Evolutionary conservation across 2,329 filamentous ascomycete species (phyloP), one percentile per base, ranked within the genome.

Genomic region (Xylariaceae sp.): DNA sequence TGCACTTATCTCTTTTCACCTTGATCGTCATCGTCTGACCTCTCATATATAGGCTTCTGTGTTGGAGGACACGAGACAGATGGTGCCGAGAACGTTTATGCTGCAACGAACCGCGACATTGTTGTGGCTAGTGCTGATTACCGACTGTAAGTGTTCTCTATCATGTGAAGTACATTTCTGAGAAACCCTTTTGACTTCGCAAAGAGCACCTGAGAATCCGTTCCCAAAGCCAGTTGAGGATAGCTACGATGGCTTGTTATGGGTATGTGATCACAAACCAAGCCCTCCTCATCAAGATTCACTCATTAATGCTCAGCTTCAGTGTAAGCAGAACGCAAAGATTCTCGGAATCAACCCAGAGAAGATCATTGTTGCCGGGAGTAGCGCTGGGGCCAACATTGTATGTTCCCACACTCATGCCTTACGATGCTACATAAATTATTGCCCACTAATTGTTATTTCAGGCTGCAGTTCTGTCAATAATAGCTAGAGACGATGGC

Each of bases 221-320:
- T 83, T 80, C 48, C 81, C 81, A 0, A 77, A 75, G 47, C 77
- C 78, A 1, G 55, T 82, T 4, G 76, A 82, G 51, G 81, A 83
- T 65, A 78, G 78, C 46, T 80, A 79, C 50, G 80, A 83, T 59
- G 79, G 78, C 3, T 76, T 76, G 16, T 63, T 71, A 68, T 77
- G 74, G 74, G 74, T 75, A 65, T 8, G 58, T 11, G 23, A 3
- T 21, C 4, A 33, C 19, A 24, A 26, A 29, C 1, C 6, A 31
- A 34, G 3, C 39, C 9, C 19, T 4, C 12, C 33, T 40, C 5
- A 3, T 11, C 12, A 12, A 6, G 2, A 31, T 5, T 16, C 5
- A 3, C 21, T 12, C 7, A 39, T 39, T 60, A 23, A 60, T 23
- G 9, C n/a, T 41, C 14, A 3, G 12, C 7, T 9, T 6, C 14